These are phyloP conservation scores for Rhynchosporium graminicola DNA, from an alignment of 2,329 filamentous ascomycete genomes.

Conservation along the genomic window DNA sequence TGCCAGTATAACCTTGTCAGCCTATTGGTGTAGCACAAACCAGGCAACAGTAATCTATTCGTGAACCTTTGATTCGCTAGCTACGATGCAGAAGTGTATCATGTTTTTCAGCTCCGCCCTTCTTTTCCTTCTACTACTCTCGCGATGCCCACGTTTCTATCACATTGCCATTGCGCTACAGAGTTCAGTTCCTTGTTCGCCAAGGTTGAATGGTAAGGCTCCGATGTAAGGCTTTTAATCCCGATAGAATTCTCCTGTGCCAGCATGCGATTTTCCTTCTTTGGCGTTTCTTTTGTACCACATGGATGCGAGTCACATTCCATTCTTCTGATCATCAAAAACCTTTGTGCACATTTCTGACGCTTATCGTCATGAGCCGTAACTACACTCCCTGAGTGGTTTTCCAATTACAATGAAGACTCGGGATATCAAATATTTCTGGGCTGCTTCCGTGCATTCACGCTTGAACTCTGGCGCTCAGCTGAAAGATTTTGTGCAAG, in stretches of 20 bases:
- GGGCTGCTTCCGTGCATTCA: not conserved
- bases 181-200: not conserved
- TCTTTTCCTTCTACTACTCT: not conserved
- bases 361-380: not conserved
- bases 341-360: not conserved
- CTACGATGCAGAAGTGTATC: not conserved
- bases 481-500: not conserved
- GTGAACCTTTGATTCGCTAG: not conserved
- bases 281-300: not conserved
- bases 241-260: not conserved
- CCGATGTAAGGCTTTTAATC: not conserved
- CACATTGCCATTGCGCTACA: not conserved
- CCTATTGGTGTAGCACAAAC: not conserved
- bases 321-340: not conserved
- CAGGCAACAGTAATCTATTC: not conserved
- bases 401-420: not conserved
- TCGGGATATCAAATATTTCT: not conserved
- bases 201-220: not conserved
- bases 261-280: not conserved
- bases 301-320: not conserved
- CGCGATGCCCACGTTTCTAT: not conserved
- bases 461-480: not conserved
- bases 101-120: not conserved
- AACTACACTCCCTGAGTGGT: not conserved
- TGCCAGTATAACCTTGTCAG: not conserved